phyloP scores from a whole-genome alignment of 2,329 filamentous ascomycete genomes.

The Fusarium bactridioides region DNA sequence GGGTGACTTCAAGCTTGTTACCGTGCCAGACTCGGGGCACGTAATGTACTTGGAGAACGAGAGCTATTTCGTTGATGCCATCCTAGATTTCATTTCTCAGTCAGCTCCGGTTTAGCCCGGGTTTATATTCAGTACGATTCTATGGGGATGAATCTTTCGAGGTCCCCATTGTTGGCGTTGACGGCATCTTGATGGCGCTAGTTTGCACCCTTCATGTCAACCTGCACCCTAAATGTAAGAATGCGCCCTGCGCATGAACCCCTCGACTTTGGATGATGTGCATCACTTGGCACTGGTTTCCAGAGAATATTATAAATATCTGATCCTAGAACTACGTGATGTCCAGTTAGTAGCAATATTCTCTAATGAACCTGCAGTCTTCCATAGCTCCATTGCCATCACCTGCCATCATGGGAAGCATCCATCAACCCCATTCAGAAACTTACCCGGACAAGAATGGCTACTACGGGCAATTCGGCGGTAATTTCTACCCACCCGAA shows the following conservation, averaged over 20 bases:
- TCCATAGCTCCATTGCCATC: rapidly evolving
- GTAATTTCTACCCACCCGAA: background rate
- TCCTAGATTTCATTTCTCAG: background rate
- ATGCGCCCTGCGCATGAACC: background rate
- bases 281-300: rapidly evolving
- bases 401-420: background rate
- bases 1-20: background rate
- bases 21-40: background rate
- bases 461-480: background rate
- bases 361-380: rapidly evolving
- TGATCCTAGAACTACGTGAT: no score
- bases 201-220: conserved; percentile 13
- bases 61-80: background rate
- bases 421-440: background rate
- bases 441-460: background rate
- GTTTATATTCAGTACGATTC: rapidly evolving
- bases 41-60: conserved; percentile 15
- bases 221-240: background rate
- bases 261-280: background rate
- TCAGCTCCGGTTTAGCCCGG: no score
- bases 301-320: background rate
- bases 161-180: rapidly evolving
- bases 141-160: rapidly evolving
- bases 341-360: rapidly evolving
- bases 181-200: background rate